These are phyloP conservation scores for Nicotiana attenuata DNA, from an alignment of 257 asterid genomes.

Conservation along the genomic window DNA sequence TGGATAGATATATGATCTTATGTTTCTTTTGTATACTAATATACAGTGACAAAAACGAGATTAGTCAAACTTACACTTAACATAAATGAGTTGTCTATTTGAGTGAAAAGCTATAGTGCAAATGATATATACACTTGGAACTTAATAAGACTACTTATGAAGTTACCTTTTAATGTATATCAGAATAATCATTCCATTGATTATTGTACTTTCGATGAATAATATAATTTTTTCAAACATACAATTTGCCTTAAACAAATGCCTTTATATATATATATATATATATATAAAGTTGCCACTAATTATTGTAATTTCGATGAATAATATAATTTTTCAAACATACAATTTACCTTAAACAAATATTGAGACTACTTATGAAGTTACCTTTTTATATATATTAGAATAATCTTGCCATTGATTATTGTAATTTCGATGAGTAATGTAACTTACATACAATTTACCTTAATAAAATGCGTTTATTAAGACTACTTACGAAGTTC, in stretches of 20 bases:
- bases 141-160: neutral
- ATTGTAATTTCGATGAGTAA: neutral
- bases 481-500: neutral
- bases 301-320: neutral
- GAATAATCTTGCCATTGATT: neutral
- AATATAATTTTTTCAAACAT: no score
- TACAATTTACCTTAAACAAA: no score
- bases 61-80: neutral
- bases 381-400: neutral
- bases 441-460: neutral
- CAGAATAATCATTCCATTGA: neutral
- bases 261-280: no score
- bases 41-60: neutral
- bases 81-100: neutral
- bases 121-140: no score
- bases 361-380: neutral
- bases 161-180: neutral
- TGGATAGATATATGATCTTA: no score
- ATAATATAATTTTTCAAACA: neutral
- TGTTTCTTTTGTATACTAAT: neutral
- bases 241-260: no score
- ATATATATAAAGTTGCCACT: no score
- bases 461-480: neutral
- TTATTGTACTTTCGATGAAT: neutral
- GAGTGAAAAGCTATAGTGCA: neutral